A percentile compares a stretch with the other conserved stretches of the same genome.
These are phyloP conservation scores for Rhamnella rubrinervis DNA, from an alignment of 331 rosid species.

Conservation along the genomic window DNA sequence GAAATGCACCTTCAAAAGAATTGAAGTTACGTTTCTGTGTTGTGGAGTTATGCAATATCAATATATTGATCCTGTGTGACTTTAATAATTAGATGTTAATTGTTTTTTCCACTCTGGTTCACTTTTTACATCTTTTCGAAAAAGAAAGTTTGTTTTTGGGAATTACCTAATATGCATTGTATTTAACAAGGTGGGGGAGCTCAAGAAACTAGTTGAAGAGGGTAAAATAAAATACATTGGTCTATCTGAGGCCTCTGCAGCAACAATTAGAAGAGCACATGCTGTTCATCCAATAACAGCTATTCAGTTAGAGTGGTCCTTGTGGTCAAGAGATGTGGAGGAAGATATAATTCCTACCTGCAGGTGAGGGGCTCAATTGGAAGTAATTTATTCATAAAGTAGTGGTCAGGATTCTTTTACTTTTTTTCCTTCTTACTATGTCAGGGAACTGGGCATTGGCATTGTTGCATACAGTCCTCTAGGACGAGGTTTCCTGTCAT, in stretches of 20 bases:
- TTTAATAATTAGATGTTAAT: no score
- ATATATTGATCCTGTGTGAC: no score
- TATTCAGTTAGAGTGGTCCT: constrained; percentile 35
- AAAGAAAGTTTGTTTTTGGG: no score
- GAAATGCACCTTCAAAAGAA: no score
- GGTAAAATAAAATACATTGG: constrained; percentile 70
- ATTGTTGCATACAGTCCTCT: constrained; percentile 80
- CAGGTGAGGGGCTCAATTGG: constrained; percentile 9
- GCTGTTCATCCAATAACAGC: constrained; percentile 36
- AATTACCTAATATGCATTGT: not conserved
- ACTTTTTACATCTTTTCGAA: no score
- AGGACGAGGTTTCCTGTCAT: constrained; percentile 65
- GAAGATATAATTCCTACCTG: constrained; percentile 31
- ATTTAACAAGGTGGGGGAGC: constrained; percentile 60
- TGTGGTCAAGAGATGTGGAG: constrained; percentile 35
- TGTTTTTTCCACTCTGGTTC: no score
- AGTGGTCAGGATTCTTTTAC: not conserved
- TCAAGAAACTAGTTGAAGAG: constrained; percentile 64
- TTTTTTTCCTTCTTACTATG: not conserved
- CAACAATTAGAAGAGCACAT: constrained; percentile 37
- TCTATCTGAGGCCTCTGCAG: constrained; percentile 65
- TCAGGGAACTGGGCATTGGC: constrained; percentile 77
- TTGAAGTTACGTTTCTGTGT: no score
- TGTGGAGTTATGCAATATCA: no score
- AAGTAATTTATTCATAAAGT: not conserved